phyloP scores from a whole-genome alignment of 257 asterid species.

The Lantana camara region DNA sequence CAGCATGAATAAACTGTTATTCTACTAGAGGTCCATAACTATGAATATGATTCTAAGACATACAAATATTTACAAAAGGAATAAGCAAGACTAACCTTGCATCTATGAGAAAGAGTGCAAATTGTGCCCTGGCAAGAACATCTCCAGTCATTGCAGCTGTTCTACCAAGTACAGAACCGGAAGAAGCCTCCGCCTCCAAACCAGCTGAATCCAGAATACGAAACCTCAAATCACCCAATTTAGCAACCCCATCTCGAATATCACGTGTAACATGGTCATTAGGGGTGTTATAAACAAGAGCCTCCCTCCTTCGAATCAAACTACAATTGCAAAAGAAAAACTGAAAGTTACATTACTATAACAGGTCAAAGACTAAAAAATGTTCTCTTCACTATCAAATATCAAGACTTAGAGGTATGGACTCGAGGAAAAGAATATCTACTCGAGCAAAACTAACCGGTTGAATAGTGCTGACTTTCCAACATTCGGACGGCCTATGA shows the following conservation, averaged over 20 bases:
- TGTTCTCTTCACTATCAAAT: conserved; percentile 3
- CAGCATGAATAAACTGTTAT: too few species aligned
- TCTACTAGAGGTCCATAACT: neutral
- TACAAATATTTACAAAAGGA: conserved; percentile 7
- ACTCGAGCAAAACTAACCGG: conserved; percentile 56
- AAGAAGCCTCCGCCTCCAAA: conserved; percentile 96
- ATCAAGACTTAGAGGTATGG: conserved; percentile 7
- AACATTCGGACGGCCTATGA: conserved; percentile 95
- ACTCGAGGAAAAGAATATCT: conserved; percentile 3
- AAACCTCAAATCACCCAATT: conserved; percentile 85
- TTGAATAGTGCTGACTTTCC: conserved; percentile 94
- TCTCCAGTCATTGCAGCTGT: conserved; percentile 89
- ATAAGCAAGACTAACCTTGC: conserved; percentile 61
- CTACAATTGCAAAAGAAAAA: conserved; percentile 46
- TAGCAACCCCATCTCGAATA: conserved; percentile 92
- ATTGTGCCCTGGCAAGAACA: conserved; percentile 69
- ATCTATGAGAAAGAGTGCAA: conserved; percentile 77
- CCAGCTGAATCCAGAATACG: conserved; percentile 97
- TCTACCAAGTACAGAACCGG: conserved; percentile 93
- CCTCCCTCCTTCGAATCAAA: conserved; percentile 96
- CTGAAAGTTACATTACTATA: conserved; percentile 24
- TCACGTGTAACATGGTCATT: conserved; percentile 95
- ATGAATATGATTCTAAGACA: conserved; percentile 15
- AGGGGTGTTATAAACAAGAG: conserved; percentile 96
- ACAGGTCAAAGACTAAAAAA: conserved; percentile 17